Evolutionary conservation across 2,329 filamentous ascomycete species (phyloP), one percentile per base, ranked within the genome.

Genomic region (Xylaria sp.): DNA sequence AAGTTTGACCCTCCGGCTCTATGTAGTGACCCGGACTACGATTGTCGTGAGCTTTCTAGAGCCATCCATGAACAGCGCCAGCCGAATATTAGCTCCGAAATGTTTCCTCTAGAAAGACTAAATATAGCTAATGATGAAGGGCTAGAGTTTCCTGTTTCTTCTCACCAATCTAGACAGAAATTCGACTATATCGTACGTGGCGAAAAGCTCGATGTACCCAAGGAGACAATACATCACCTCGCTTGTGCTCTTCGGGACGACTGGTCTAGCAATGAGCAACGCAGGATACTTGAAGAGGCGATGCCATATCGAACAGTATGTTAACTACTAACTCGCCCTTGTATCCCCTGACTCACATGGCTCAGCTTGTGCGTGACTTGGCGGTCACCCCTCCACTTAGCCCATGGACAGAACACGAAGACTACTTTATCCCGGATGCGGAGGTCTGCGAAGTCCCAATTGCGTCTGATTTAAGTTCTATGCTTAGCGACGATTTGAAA

Each of bases 351-450:
- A 71, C 65, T 65, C 44, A 69, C 37, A 57, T 65, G 27, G 10
- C 42, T 29, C 42, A 77, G 77, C 35, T 47, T 58, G 32, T 69
- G 18, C 71, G 61, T 59, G 61, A 69, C 27, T 40, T 71, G n/a
- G 62, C 54, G 5, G 60, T 78, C 21, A 78, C 77, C 16, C 76
- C 78, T 48, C 77, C 76, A 21, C 71, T 79, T 6, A 77, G 71
- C 47, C 74, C 74, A 9, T 16, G 23, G 35, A 16, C 44, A 10
- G 27, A 67, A 13, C 2, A 70, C 0, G 69, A 68, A 16, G 71
- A 72, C 4, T 62, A 62, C 21, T 79, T 74, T 42, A 60, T 76
- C 5, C 78, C 78, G 5, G 61, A 72, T 32, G 58, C 68, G 1
- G 64, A 71, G 48, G 71, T 68, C 16, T 78, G 74, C 51, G 65